Conservation (phyloP, 192 early-diverging fungal genomes). For the Coemansia sp. region DNA sequence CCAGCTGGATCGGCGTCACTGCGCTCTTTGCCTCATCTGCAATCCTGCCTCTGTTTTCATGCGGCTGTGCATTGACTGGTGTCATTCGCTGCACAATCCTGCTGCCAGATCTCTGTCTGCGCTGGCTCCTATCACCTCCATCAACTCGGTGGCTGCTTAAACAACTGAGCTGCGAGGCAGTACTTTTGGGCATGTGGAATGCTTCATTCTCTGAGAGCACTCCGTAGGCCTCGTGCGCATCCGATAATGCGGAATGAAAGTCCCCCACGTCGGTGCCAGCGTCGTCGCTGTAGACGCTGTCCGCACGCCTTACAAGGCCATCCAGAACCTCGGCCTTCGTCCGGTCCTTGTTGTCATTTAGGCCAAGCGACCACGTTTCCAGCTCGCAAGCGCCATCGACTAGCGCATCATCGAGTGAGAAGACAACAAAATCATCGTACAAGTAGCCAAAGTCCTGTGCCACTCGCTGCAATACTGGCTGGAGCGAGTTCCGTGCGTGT, state of each 20-base stretch:
- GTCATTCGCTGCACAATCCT: too few relatives aligned
- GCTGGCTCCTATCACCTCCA: too few relatives aligned
- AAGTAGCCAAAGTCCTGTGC: neutral
- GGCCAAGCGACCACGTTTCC: neutral
- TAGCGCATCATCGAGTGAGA: conserved; percentile 16
- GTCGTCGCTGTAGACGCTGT: conserved; percentile 20
- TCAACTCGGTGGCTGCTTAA: neutral
- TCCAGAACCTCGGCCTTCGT: neutral
- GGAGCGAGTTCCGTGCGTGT: conserved; percentile 33
- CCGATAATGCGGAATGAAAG: conserved; percentile 39
- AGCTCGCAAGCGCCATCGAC: neutral
- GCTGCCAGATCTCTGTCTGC: too few relatives aligned
- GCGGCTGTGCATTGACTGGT: too few relatives aligned
- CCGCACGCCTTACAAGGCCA: neutral
- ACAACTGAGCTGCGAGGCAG: conserved; percentile 14
- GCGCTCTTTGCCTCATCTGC: neutral
- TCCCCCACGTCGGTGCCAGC: conserved; percentile 26
- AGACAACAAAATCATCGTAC: neutral
- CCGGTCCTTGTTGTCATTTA: too few relatives aligned
- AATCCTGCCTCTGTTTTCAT: neutral
- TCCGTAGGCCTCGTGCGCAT: conserved; percentile 2
- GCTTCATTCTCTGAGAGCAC: neutral
- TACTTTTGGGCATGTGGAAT: neutral
- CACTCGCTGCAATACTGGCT: conserved; percentile 15
- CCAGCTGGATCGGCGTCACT: conserved; percentile 40